These are phyloP conservation scores for Aspergillus terreus DNA, from an alignment of 2,329 filamentous ascomycete species.

Conservation along the genomic window DNA sequence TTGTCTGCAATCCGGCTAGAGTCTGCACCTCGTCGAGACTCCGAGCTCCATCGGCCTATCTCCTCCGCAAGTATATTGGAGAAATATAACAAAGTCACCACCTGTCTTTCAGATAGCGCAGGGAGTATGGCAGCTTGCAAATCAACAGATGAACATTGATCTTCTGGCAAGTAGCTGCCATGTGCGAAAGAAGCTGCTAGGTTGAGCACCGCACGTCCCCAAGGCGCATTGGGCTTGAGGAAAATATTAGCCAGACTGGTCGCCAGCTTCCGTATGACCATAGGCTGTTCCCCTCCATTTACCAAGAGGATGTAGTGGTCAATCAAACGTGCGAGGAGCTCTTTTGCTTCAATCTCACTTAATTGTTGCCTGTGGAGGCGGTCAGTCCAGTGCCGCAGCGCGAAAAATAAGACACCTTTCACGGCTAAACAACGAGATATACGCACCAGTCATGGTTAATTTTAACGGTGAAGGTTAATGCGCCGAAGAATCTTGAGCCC, in stretches of 20 bases:
- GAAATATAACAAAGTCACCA: conserved; percentile 36
- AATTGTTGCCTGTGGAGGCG: conserved; percentile 32
- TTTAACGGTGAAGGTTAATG: conserved; percentile 89
- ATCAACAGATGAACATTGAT: conserved; percentile 26
- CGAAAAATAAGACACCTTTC: no score
- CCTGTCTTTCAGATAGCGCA: conserved; percentile 32
- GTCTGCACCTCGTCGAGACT: conserved; percentile 17
- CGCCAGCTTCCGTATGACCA: conserved; percentile 47
- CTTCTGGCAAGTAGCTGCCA: conserved; percentile 34
- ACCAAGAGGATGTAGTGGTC: conserved; percentile 41
- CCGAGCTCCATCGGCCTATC: conserved; percentile 22
- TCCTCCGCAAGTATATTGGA: conserved; percentile 41
- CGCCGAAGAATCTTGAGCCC: conserved; percentile 86
- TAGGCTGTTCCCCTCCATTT: conserved; percentile 31
- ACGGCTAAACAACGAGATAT: neutral
- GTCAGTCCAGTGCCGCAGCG: neutral
- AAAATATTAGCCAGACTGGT: conserved; percentile 44
- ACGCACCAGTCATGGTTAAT: conserved; percentile 81
- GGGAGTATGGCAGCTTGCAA: conserved; percentile 33
- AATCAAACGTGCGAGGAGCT: conserved; percentile 41
- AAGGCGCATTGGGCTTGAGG: conserved; percentile 35
- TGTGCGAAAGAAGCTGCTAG: conserved; percentile 37
- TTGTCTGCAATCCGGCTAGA: conserved; percentile 22
- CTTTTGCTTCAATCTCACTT: conserved; percentile 26
- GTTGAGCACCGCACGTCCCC: conserved; percentile 35